A percentile compares a stretch with the other conserved stretches of the same genome.
phyloP scores from a whole-genome alignment of 169 alveolate species.

The Plasmodium coatneyi region DNA sequence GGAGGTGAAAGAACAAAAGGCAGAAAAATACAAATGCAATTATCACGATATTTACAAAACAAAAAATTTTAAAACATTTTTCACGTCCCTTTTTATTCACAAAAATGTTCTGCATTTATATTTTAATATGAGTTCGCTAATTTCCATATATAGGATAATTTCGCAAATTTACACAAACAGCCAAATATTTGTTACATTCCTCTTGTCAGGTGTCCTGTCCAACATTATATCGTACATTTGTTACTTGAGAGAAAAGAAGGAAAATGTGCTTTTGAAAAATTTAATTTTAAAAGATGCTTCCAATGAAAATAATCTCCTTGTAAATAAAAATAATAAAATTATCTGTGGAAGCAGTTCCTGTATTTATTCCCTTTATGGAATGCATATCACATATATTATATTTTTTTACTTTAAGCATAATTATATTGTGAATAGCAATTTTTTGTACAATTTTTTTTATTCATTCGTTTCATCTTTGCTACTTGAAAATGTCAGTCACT shows the following conservation, averaged over 20 bases:
- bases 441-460: conserved; percentile 61
- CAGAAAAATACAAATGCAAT: conserved; percentile 73
- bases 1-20: conserved; percentile 46
- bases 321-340: conserved; percentile 40
- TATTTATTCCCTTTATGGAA: conserved; percentile 69
- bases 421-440: conserved; percentile 26
- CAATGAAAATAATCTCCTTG: not conserved
- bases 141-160: conserved; percentile 59
- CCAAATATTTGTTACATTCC: conserved; percentile 40
- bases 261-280: conserved; percentile 48
- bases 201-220: conserved; percentile 63
- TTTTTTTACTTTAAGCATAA: conserved; percentile 67
- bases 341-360: conserved; percentile 72
- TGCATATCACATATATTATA: conserved; percentile 60
- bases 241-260: conserved; percentile 17
- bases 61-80: conserved; percentile 69
- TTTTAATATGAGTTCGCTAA: conserved; percentile 74
- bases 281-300: conserved; percentile 22
- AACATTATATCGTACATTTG: conserved; percentile 34
- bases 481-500: conserved; percentile 72
- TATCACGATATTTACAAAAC: conserved; percentile 62
- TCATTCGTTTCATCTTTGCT: conserved; percentile 64
- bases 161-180: conserved; percentile 39
- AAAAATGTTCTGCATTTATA: conserved; percentile 74
- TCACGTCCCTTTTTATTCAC: conserved; percentile 66